Percentiles rank a stretch among this genome's conserved stretches.
Conservation (phyloP, 108 stramenopile species). For the Asterionellopsis glacialis region DNA sequence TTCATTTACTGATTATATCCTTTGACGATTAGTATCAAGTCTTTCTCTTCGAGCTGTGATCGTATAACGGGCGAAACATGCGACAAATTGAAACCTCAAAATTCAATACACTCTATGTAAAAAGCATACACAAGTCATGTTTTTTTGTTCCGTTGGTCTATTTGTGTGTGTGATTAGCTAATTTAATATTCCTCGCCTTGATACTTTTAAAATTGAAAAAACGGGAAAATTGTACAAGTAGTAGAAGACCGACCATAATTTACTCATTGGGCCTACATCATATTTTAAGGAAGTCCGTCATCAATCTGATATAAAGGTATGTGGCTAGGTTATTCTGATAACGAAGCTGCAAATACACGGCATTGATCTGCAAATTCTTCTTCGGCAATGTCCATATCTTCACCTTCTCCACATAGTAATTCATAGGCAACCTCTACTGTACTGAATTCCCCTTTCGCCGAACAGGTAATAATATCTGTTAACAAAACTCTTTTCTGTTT, state of each 20-base stretch:
- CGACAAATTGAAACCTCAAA: no score
- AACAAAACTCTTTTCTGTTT: conserved; percentile 76
- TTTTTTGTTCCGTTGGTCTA: no score
- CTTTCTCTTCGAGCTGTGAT: no score
- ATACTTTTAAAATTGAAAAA: background rate
- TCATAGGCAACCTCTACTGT: conserved; percentile 82
- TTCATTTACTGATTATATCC: no score
- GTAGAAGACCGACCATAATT: no score
- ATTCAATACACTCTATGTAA: no score
- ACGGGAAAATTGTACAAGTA: no score
- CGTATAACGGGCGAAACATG: no score
- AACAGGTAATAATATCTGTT: conserved; percentile 80
- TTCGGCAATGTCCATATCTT: conserved; percentile 44
- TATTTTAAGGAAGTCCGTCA: background rate
- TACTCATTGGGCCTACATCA: background rate
- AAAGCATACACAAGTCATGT: no score
- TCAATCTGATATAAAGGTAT: background rate
- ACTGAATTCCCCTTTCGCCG: conserved; percentile 59
- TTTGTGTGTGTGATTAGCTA: background rate
- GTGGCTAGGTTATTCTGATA: conserved; percentile 2
- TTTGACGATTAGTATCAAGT: no score
- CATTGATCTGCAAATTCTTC: conserved; percentile 89
- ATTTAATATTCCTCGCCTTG: background rate
- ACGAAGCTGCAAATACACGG: conserved; percentile 54
- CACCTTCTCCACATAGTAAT: conserved; percentile 40